Percentiles rank a stretch among this genome's conserved stretches.
Conservation (phyloP, 2,329 filamentous ascomycete genomes). For the Fusarium paranaense region DNA sequence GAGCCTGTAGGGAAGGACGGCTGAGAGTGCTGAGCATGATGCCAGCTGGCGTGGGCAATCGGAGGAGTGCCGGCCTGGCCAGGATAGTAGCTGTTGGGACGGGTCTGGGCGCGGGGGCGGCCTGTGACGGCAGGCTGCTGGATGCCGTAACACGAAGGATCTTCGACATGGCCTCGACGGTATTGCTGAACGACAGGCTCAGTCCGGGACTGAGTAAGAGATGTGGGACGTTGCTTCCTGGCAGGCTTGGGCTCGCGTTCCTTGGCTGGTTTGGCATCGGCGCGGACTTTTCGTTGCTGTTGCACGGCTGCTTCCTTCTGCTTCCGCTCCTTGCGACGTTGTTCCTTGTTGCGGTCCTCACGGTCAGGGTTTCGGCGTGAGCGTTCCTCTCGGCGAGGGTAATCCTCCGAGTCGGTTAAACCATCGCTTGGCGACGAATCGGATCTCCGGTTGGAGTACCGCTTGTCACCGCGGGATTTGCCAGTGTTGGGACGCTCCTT, state of each 20-base stretch:
- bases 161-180: conserved; percentile 49
- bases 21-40: conserved; percentile 40
- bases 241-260: conserved; percentile 44
- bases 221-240: conserved; percentile 46
- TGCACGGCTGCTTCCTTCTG: conserved; percentile 41
- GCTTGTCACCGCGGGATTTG: conserved; percentile 59
- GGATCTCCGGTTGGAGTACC: conserved; percentile 48
- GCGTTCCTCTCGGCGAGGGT: conserved; percentile 50
- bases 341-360: conserved; percentile 46
- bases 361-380: conserved; percentile 44
- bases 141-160: conserved; percentile 51
- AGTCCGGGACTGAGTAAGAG: conserved; percentile 48
- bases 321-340: conserved; percentile 45
- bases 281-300: conserved; percentile 39
- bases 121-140: conserved; percentile 49
- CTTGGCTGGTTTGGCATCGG: conserved; percentile 41
- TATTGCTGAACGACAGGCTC: conserved; percentile 50
- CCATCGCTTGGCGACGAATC: conserved; percentile 51
- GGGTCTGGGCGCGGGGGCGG: conserved; percentile 49
- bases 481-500: conserved; percentile 66
- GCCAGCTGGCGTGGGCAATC: conserved; percentile 44
- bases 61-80: conserved; percentile 46
- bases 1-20: conserved; percentile 43
- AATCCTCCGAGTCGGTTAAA: conserved; percentile 58
- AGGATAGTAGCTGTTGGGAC: conserved; percentile 52